Conservation (phyloP, 176 grass and related monocot genomes). For the Musa troglodytarum region DNA sequence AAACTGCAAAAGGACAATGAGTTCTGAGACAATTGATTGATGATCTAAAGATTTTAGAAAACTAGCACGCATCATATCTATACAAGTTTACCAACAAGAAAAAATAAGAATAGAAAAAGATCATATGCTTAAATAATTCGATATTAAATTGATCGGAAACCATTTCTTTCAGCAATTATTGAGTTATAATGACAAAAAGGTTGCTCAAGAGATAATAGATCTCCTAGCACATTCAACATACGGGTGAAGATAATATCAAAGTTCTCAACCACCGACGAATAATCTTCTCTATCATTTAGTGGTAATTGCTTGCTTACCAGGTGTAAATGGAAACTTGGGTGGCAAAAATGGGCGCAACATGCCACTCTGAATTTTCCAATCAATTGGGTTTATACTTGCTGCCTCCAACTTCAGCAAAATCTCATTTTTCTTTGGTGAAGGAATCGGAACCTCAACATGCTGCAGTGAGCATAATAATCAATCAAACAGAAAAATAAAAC, state of each 20-base stretch:
- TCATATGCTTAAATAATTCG: too few relatives aligned
- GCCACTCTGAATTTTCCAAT: conserved; percentile 33
- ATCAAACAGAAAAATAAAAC: neutral
- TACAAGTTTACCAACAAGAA: too few relatives aligned
- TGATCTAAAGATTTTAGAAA: too few relatives aligned
- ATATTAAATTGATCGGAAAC: neutral
- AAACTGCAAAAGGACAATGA: too few relatives aligned
- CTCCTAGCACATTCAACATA: neutral
- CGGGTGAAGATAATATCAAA: neutral
- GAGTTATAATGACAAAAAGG: neutral
- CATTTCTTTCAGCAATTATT: neutral
- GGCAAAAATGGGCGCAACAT: conserved; percentile 35
- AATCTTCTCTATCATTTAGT: neutral
- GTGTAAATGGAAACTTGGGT: conserved; percentile 40
- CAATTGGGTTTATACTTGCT: conserved; percentile 31
- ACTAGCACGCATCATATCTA: too few relatives aligned
- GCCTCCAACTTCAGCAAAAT: conserved; percentile 41
- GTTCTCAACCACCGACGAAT: neutral
- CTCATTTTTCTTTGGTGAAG: conserved; percentile 40
- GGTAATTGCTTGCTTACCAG: conserved; percentile 22
- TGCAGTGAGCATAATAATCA: conserved; percentile 1
- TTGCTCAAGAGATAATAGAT: neutral
- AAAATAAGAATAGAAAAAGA: too few relatives aligned
- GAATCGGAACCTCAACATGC: conserved; percentile 37
- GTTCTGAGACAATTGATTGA: too few relatives aligned